Base-by-base conservation (phyloP, 495 filamentous ascomycete genomes). In the Penicillium atrosanguineum region DNA sequence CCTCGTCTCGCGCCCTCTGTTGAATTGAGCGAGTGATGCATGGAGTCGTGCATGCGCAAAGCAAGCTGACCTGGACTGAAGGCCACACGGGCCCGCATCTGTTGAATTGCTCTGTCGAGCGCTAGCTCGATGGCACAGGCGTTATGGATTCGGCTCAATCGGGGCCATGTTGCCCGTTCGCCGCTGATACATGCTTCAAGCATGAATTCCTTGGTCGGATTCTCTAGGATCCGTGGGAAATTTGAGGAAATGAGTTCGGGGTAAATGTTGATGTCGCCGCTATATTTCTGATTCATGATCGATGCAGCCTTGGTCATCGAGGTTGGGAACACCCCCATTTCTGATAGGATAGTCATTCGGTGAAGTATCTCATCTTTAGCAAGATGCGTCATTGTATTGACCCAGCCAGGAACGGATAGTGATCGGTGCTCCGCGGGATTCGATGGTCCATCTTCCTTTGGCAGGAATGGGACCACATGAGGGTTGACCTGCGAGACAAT, bases 401-500 rank as follows among this genome's bases (percentile, higher is more conserved):
- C 60, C 87, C 88, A 92, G 31, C 65, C 67, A 41, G 65, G 76
- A 42, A 73, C 67, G 6, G 71, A 65, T 14, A 70, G 71, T 25
- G 74, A 69, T 21, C 66, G 66, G 16, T 52, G 60, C n/a, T 64
- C 65, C 26, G 69, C 59, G 34, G 67, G 62, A 12, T 69, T 63
- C 26, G 71, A 72, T 0, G 79, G 71, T 11, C 80, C 79, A 50
- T 89, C 85, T 52, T 92, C 86, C 59, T 86, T 88, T 20, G 80
- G 70, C 16, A 96, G 75, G 56, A 97, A 96, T 7, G 92, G 91
- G 0, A 95, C 85, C 26, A 97, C 88, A 59, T 97, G 93, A 1
- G 93, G 93, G 62, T 96, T 97, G 42, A 95, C 90, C 64, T 97
- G 93, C 0, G 91, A 96, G 28, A 96, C 93, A 62, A 97, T 96